Conservation (phyloP, 495 filamentous ascomycete genomes). For the Aspergillus ostianus region DNA sequence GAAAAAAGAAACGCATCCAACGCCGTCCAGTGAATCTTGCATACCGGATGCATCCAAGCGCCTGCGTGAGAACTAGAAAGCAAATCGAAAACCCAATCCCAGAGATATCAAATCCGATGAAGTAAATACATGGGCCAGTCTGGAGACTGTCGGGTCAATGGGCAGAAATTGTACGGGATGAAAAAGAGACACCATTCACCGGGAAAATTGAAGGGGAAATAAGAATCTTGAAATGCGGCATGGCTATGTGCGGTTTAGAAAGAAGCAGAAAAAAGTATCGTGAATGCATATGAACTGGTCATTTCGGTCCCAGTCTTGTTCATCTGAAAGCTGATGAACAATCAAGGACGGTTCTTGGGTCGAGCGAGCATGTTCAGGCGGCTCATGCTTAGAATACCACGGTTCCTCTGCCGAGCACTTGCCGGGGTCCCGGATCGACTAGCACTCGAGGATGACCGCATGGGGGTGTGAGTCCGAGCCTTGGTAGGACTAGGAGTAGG, state of each 20-base stretch:
- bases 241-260: neutral
- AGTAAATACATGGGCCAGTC: conserved; percentile 15
- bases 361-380: conserved; percentile 52
- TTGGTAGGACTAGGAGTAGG: conserved; percentile 40
- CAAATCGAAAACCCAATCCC: conserved; percentile 7
- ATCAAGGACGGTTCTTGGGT: conserved; percentile 42
- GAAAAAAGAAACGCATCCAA: conserved; percentile 8
- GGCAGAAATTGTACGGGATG: conserved; percentile 4
- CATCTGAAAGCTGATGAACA: conserved; percentile 4
- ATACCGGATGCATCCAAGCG: conserved; percentile 20
- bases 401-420: conserved; percentile 32
- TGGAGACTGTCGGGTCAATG: conserved; percentile 6
- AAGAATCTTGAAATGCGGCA: neutral
- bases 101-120: conserved; percentile 10
- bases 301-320: conserved; percentile 4
- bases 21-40: conserved; percentile 17
- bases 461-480: conserved; percentile 31
- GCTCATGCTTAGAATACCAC: conserved; percentile 44
- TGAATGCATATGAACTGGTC: neutral
- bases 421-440: conserved; percentile 38
- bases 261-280: neutral
- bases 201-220: neutral
- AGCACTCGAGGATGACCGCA: conserved; percentile 29
- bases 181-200: conserved; percentile 1
- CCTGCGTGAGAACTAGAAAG: conserved; percentile 8